Base-by-base conservation (phyloP, 371 early-diverging fungal genomes). In the Mucor saturninus region DNA sequence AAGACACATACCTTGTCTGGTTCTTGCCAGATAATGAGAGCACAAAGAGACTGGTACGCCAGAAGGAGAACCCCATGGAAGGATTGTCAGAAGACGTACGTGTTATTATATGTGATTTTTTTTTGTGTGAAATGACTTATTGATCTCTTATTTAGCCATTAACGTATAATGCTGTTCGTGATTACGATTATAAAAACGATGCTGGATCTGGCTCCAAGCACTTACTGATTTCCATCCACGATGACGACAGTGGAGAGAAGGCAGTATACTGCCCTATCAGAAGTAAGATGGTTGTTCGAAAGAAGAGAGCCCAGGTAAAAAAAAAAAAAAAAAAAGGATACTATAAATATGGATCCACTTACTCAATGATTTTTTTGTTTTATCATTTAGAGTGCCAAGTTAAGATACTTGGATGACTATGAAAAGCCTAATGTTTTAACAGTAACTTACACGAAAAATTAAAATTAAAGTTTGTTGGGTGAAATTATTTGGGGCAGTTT, bases 1-100 rank as follows among this genome's bases (percentile, higher is more conserved):
- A 72, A 54, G 69, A 85, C 69, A 74, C 71, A 6, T 83, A 77
- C 48, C 61, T 83, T 32, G 78, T 76, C 2, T 79, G 80, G 77
- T 83, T 77, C 63, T 65, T 83, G 54, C 83, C 83, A 49, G 74
- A 83, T 42, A 54, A 65, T 29, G 69, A 74, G 2, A 73, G 75
- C 26, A 68, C 75, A 35, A 50, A 68, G 53, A 35, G 66, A 53
- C 49, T 83, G 5, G 72, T 76, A 15, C 54, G 64, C 13, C 78
- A 76, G 59, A 77, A 73, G 54, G 54, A 60, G 43, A 57, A 72
- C 30, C 61, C 72, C 14, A 26, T 70, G 14, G 60, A 59, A 32
- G 50, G 58, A 3, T 56, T 67, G 46, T 60, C 69, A 13, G 58
- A 59, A 15, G 62, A 69, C 42, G 69, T 71, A 67, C 56, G 39